phyloP scores from a whole-genome alignment of 768 basidiomycete species.

The Albatrellus ellisii region DNA sequence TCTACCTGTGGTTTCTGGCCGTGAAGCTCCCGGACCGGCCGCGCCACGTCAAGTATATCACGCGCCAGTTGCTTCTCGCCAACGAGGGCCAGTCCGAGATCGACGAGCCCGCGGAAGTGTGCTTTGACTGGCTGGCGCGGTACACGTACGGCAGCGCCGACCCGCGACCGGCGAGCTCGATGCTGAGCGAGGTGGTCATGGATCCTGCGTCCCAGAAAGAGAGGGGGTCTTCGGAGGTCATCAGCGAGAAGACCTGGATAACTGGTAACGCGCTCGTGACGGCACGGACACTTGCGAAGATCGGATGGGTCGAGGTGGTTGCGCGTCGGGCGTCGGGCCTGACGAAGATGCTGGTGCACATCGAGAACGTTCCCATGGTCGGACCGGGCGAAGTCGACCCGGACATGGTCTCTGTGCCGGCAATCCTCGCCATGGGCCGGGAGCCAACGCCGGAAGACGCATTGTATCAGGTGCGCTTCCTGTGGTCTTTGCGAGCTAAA shows the following conservation, averaged over 20 bases:
- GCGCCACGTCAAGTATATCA: slow-evolving; percentile 74
- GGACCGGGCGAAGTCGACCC: slow-evolving; percentile 76
- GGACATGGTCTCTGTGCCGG: slow-evolving; percentile 60
- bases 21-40: slow-evolving; percentile 73
- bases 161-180: slow-evolving; percentile 72
- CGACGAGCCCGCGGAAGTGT: slow-evolving; percentile 90
- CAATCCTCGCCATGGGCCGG: slow-evolving; percentile 60
- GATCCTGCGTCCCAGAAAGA: slow-evolving; percentile 27
- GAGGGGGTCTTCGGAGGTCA: slow-evolving; percentile 24
- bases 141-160: slow-evolving; percentile 93
- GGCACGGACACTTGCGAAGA: slow-evolving; percentile 52
- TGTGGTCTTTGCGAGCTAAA: not conserved
- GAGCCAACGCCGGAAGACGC: slow-evolving; percentile 17
- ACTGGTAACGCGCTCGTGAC: slow-evolving; percentile 78
- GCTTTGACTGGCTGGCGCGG: slow-evolving; percentile 93
- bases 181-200: slow-evolving; percentile 71
- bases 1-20: slow-evolving; percentile 92
- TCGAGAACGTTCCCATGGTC: slow-evolving; percentile 84
- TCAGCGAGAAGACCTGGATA: slow-evolving; percentile 71
- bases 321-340: slow-evolving; percentile 83
- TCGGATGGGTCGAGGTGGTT: slow-evolving; percentile 84
- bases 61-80: slow-evolving; percentile 72
- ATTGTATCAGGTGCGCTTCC: slow-evolving; percentile 13
- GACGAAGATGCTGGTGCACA: slow-evolving; percentile 68
- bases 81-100: slow-evolving; percentile 62